Base-by-base conservation (phyloP, 2,329 filamentous ascomycete genomes). In the Fusarium temperatum region DNA sequence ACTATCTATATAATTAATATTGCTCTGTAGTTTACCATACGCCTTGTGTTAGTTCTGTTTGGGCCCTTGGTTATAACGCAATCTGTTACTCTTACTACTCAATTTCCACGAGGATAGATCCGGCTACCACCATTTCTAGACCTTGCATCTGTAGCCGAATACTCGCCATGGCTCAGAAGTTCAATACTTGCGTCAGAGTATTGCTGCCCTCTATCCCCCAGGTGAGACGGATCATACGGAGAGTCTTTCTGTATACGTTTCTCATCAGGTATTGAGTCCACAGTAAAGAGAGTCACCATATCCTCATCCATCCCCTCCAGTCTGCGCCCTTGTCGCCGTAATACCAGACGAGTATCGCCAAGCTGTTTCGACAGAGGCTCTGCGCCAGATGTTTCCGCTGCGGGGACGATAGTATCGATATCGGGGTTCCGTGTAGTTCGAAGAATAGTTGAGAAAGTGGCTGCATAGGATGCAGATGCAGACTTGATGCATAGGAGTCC, bases 391-490 rank as follows among this genome's bases (percentile, higher is more conserved):
- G 60, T 72, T 20, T 68, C 60, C 0, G 39, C 48, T 13, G 38
- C 9, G 0, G 32, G 32, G 5, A 73, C 7, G 6, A 69, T 18
- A 11, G 38, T 24, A 8, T 72, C 68, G 5, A 73, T 51, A 1
- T 65, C 41, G 2, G 56, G 59, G 14, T 73, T 72, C 0, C 63
- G 9, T 1, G 70, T 72, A 13, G 70, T 73, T 0, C 59, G 68
- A 4, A 73, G 1, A 6, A 73, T 62, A 1, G 68, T 72, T 1
- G 70, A 72, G 17, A 73, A 73, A 0, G 56, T 62, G 4, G 32
- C 38, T 8, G 22, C 42, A 9, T 65, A 73, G 0, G 68, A 69
- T 20, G 48, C 44, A 0, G 59, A 62, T 1, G 56, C n/a, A 24
- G 54, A 15, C 5, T 47, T 57, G 0, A 73, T 73, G 8, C 68